phyloP scores from a whole-genome alignment of 129 eudicot genomes.

The carrot (Daucus carota) region DH1_v3.0 NC_030384.2:21205001-21205500 shows the following conservation, averaged over 20 bases:
- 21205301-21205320: neutral
- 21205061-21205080: neutral
- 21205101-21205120: neutral
- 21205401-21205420: neutral
- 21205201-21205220: neutral
- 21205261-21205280: neutral
- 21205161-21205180: neutral
- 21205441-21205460: neutral
- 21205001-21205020: neutral
- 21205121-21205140: neutral
- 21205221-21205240: neutral
- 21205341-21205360: neutral
- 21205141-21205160: neutral
- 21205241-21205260: neutral
- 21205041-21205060: neutral
- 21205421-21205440: slow-evolving; percentile 4
- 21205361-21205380: neutral
- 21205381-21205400: neutral
- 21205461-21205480: neutral
- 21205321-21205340: neutral
- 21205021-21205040: neutral
- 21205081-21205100: neutral
- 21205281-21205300: neutral
- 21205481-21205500: neutral
- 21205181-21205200: neutral